Percentiles rank a stretch among this genome's conserved stretches.
Conservation (phyloP, 83 land plant genomes). For the Picea abies region DNA sequence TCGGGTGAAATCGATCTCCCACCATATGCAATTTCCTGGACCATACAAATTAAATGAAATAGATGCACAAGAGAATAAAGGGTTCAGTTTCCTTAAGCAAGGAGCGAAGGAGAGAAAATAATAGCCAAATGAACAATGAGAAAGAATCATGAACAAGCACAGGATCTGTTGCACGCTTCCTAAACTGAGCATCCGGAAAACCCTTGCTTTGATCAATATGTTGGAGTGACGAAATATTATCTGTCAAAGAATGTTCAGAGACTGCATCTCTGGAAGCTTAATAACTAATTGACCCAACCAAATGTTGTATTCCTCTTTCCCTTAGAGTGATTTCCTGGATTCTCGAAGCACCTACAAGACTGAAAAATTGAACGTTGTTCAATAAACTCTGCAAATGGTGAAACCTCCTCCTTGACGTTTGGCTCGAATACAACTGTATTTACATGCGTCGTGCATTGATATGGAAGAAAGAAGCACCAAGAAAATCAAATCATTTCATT, state of each 20-base stretch:
- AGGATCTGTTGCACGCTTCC: constrained; percentile 84
- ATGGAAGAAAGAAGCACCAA: too few relatives aligned
- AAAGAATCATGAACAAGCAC: constrained; percentile 88
- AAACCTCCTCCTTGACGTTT: too few relatives aligned
- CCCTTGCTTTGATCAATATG: constrained; percentile 39
- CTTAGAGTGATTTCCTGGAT: constrained; percentile 28
- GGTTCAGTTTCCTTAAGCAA: constrained; percentile 52
- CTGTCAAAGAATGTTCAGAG: constrained; percentile 37
- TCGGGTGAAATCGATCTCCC: constrained; percentile 10
- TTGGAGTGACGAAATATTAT: constrained; percentile 38
- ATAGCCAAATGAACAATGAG: constrained; percentile 84
- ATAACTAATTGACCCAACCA: constrained; percentile 67
- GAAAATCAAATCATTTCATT: too few relatives aligned
- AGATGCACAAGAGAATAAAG: constrained; percentile 82
- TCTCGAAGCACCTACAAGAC: too few relatives aligned
- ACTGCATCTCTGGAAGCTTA: constrained; percentile 46
- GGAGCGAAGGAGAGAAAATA: constrained; percentile 86
- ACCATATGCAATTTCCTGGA: constrained; percentile 58
- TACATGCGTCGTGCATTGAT: too few relatives aligned
- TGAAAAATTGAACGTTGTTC: too few relatives aligned
- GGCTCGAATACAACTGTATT: too few relatives aligned
- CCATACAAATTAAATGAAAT: constrained; percentile 72
- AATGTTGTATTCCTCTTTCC: constrained; percentile 75
- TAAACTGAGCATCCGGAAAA: constrained; percentile 70
- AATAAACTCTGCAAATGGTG: too few relatives aligned